Evolutionary conservation across 257 asterid species (phyloP), one percentile per base, ranked within the genome.

Genomic region (Solanum megistacrolobum): DNA sequence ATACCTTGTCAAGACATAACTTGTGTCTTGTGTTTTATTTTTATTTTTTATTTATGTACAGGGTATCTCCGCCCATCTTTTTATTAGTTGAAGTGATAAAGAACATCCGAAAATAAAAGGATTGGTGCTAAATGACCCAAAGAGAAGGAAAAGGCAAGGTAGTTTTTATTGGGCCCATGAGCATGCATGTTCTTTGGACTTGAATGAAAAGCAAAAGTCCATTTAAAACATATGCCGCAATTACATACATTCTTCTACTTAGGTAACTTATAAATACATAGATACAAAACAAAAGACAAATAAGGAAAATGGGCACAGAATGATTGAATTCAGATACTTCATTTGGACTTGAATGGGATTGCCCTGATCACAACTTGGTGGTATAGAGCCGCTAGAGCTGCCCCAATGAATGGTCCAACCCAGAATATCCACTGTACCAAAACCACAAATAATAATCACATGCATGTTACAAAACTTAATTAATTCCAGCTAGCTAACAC

Each of bases 351-450:
- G 88, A 91, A 91, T n/a, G 92, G 92, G 36, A 89, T 91, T 83
- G 92, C 92, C n/a, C 91, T 89, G 86, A 91, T 91, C 20, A 91
- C 88, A 6, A 91, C 90, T 79, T 85, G 89, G 75, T 91, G 92
- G 88, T 91, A 91, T 4, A 89, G 73, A 23, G 92, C 92, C 14
- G 92, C 92, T 6, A 91, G 90, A 23, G 92, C 91, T 8, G 92
- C 92, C 21, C 92, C 92, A 5, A 65, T 25, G 68, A 91, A 89
- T 32, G 92, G 92, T 82, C 92, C 90, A 81, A 89, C 92, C 92
- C 91, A 91, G 89, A 91, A 91, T 58, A 91, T 86, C 92, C 92
- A 91, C 91, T 89, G 90, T 89, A 84, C 25, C 35, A 83, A 55
- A 55, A 25, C 29, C 74, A 87, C 46, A 73, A 35, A 34, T 20